These are phyloP conservation scores for Mortierella sp. DNA, from an alignment of 371 early-diverging fungal genomes.

Conservation along the genomic window DNA sequence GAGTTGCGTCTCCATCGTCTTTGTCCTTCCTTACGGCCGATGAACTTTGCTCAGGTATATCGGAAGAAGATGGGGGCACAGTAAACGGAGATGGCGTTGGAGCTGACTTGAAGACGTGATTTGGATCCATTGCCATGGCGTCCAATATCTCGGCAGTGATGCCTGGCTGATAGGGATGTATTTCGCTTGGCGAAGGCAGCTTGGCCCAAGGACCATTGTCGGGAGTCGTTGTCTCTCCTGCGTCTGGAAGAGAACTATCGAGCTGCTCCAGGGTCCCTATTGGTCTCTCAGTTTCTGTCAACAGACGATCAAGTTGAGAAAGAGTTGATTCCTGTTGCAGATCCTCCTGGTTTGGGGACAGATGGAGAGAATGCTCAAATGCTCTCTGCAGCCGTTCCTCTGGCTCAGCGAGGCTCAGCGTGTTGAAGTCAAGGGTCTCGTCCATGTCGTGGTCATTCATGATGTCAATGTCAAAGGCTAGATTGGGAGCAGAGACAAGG, in stretches of 20 bases:
- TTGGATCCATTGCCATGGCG: conserved; percentile 48
- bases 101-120: conserved; percentile 39
- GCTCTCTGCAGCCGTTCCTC: conserved; percentile 20
- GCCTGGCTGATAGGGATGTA: conserved; percentile 33
- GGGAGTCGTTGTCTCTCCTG: neutral
- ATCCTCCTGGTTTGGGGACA: conserved; percentile 2
- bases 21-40: too few relatives aligned
- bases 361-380: conserved; percentile 14
- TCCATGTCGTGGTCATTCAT: conserved; percentile 44
- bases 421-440: conserved; percentile 37
- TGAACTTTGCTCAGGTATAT: conserved; percentile 1
- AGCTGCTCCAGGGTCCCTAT: too few relatives aligned
- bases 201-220: conserved; percentile 41
- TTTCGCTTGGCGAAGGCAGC: conserved; percentile 10
- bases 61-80: conserved; percentile 5
- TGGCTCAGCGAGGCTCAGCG: conserved; percentile 29
- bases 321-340: neutral
- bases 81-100: conserved; percentile 23
- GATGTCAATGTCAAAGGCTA: neutral
- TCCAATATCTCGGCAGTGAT: conserved; percentile 37
- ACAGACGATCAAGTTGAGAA: too few relatives aligned
- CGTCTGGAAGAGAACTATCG: too few relatives aligned
- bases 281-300: too few relatives aligned
- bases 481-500: too few relatives aligned
- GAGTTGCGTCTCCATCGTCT: neutral